Conservation (phyloP, 2,329 filamentous ascomycete genomes). For the Ophiocordyceps sinensis region DNA sequence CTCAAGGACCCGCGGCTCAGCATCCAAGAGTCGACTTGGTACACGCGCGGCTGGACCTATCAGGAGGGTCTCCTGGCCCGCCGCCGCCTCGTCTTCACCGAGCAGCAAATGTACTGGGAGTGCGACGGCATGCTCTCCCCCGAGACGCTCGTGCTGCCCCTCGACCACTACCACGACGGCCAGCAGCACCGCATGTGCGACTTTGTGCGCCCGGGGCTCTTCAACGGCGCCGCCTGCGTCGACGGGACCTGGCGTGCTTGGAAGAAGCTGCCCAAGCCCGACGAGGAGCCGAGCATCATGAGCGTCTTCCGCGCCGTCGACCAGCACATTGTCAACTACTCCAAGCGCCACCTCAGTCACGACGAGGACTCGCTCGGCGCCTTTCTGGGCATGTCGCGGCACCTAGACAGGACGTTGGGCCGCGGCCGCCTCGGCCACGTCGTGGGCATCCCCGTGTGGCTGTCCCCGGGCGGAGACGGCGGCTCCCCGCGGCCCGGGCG, state of each 20-base stretch:
- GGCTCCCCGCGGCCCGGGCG: constrained; percentile 6
- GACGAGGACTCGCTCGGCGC: constrained; percentile 19
- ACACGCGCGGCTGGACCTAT: constrained; percentile 23
- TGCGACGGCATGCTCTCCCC: constrained; percentile 23
- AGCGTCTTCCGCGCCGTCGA: constrained; percentile 21
- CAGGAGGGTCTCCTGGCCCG: constrained; percentile 22
- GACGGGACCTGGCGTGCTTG: constrained; percentile 21
- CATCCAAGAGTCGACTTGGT: constrained; percentile 18
- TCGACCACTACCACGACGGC: constrained; percentile 16
- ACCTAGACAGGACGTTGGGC: constrained; percentile 16
- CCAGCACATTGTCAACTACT: constrained; percentile 18
- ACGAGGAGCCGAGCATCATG: constrained; percentile 17
- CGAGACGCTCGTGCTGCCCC: constrained; percentile 16
- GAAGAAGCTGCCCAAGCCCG: constrained; percentile 14
- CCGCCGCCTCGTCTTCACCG: constrained; percentile 22
- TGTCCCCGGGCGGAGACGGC: constrained; percentile 6
- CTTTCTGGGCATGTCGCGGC: constrained; percentile 15
- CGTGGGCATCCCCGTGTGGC: constrained; percentile 19
- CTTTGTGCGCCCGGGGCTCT: constrained; percentile 19
- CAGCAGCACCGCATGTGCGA: constrained; percentile 20
- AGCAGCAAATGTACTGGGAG: constrained; percentile 24
- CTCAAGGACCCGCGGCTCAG: constrained; percentile 15
- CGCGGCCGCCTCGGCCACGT: constrained; percentile 14
- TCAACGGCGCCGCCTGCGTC: constrained; percentile 19
- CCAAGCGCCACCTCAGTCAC: constrained; percentile 11